phyloP scores from a whole-genome alignment of 2,329 filamentous ascomycete genomes.

The Diaporthe ilicicola region DNA sequence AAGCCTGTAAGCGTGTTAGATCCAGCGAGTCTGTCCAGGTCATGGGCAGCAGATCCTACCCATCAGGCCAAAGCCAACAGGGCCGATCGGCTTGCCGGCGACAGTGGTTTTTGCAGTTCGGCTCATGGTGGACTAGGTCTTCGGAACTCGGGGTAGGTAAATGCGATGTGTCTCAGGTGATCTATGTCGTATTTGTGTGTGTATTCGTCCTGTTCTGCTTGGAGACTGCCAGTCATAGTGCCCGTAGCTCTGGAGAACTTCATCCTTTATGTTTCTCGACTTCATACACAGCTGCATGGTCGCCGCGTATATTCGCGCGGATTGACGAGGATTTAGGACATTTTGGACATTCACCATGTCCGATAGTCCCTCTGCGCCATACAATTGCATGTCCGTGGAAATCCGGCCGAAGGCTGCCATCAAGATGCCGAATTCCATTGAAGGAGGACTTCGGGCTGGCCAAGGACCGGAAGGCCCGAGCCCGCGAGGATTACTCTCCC shows the following conservation, averaged over 20 bases:
- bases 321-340: too few species aligned
- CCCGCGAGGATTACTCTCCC: neutral
- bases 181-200: neutral
- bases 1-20: slow-evolving; percentile 1
- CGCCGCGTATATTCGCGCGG: too few species aligned
- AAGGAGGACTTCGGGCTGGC: neutral
- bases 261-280: neutral
- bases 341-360: neutral
- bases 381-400: neutral
- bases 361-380: neutral
- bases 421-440: too few species aligned
- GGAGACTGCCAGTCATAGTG: neutral
- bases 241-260: neutral
- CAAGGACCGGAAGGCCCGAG: neutral
- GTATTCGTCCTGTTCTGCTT: neutral
- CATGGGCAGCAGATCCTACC: slow-evolving; percentile 43
- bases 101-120: slow-evolving; percentile 7
- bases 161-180: neutral
- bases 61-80: slow-evolving; percentile 42
- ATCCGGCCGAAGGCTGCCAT: too few species aligned
- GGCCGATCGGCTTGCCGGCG: slow-evolving; percentile 21
- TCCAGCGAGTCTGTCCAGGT: neutral
- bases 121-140: neutral
- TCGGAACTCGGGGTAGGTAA: neutral
- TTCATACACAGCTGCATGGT: neutral